Conservation (phyloP, 1,139 yeast genomes). For the Pichia sp. region DNA sequence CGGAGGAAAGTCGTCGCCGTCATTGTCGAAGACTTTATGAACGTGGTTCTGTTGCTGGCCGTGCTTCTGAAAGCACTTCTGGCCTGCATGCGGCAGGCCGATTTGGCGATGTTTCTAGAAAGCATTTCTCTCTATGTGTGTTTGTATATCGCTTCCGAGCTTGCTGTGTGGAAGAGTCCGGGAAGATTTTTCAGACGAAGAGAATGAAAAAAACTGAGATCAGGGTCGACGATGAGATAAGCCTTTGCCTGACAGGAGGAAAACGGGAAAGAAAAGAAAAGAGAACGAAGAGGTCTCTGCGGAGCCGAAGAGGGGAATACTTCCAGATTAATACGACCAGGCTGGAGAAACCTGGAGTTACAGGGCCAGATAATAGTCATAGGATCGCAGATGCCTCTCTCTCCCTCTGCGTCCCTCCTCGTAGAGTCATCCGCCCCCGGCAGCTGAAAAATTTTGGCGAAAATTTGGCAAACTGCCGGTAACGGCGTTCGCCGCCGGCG, state of each 20-base stretch:
- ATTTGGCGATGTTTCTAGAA: conserved; percentile 7
- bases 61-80: conserved; percentile 3
- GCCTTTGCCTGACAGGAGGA: not conserved
- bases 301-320: not conserved
- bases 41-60: not conserved
- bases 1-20: conserved; percentile 4
- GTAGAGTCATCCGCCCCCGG: not conserved
- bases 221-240: not conserved
- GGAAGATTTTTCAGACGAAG: not conserved
- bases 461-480: not conserved
- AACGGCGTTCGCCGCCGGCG: not conserved
- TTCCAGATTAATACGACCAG: not conserved
- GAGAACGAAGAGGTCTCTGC: too few species aligned
- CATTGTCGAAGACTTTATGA: not conserved
- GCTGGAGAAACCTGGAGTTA: not conserved
- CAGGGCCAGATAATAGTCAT: not conserved
- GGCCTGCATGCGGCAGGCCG: conserved; percentile 10
- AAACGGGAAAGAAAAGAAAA: too few species aligned
- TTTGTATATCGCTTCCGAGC: not conserved
- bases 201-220: not conserved
- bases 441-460: not conserved
- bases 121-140: conserved; percentile 5
- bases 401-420: not conserved
- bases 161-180: not conserved
- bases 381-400: not conserved